Evolutionary conservation across 345 rosid genomes (phyloP).

Genomic region (Barbarea vulgaris): DNA sequence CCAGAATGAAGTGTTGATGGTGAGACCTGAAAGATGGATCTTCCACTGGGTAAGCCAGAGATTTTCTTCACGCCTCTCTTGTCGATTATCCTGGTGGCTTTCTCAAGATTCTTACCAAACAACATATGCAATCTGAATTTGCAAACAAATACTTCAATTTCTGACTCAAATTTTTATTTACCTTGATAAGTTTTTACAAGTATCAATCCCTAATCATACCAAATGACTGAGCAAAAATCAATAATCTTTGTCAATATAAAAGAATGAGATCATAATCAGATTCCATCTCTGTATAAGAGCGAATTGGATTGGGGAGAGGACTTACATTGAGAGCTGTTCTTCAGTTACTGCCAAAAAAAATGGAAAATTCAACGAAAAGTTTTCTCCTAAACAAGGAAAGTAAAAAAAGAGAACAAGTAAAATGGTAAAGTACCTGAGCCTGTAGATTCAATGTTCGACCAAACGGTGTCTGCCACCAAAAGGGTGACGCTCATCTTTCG

Average conservation of each 20-base stretch:
- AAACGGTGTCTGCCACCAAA: conserved; percentile 61
- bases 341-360: conserved; percentile 56
- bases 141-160: neutral
- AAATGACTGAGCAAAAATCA: neutral
- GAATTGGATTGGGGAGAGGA: conserved; percentile 2
- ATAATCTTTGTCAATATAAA: neutral
- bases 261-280: neutral
- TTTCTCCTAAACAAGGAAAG: neutral
- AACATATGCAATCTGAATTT: conserved; percentile 70
- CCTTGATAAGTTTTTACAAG: conserved; percentile 3
- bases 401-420: neutral
- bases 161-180: neutral
- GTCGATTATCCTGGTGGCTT: conserved; percentile 76
- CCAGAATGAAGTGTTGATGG: neutral
- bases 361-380: neutral
- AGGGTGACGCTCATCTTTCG: conserved; percentile 43
- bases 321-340: conserved; percentile 81
- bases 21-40: conserved; percentile 78
- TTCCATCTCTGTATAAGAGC: neutral
- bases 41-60: conserved; percentile 72
- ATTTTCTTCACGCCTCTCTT: conserved; percentile 77
- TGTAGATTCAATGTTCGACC: conserved; percentile 60
- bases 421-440: conserved; percentile 45
- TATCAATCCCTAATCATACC: conserved; percentile 6
- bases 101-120: conserved; percentile 89